Conservation (phyloP, 441 rosid species). For the Pelargonium fulgidum region DNA sequence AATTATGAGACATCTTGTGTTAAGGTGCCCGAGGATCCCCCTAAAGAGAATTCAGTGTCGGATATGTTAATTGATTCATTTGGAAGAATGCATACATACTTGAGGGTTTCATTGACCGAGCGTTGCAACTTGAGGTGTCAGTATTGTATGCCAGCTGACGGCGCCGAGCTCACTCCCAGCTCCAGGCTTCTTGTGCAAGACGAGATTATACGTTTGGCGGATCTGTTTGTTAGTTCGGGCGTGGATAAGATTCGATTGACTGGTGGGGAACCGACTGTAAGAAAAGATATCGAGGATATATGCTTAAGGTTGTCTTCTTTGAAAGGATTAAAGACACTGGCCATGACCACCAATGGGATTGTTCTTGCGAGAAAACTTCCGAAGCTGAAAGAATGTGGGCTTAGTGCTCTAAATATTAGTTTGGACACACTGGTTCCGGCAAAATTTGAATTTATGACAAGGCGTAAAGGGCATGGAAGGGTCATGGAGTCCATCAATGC, state of each 20-base stretch:
- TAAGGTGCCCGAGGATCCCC: conserved; percentile 35
- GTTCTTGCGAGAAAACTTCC: conserved; percentile 77
- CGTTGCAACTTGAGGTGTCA: conserved; percentile 87
- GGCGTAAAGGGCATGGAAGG: conserved; percentile 76
- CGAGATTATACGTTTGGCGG: conserved; percentile 65
- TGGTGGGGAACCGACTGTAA: conserved; percentile 85
- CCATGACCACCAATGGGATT: conserved; percentile 85
- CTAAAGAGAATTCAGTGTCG: conserved; percentile 36
- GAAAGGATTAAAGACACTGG: conserved; percentile 69
- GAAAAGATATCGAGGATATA: conserved; percentile 73
- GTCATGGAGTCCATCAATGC: conserved; percentile 73
- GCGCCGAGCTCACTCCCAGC: conserved; percentile 68
- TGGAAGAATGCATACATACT: conserved; percentile 78
- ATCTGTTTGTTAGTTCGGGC: conserved; percentile 69
- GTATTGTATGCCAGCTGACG: conserved; percentile 88
- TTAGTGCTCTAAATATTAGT: conserved; percentile 64
- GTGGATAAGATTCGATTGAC: conserved; percentile 84
- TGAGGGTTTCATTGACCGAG: conserved; percentile 84
- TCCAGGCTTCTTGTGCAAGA: conserved; percentile 50
- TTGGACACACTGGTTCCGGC: conserved; percentile 79
- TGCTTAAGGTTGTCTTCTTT: conserved; percentile 59
- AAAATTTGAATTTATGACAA: conserved; percentile 78
- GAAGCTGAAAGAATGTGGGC: conserved; percentile 63
- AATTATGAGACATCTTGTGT: conserved; percentile 37
- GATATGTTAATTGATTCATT: conserved; percentile 79